Percentiles rank a stretch among this genome's conserved stretches.
phyloP scores from a whole-genome alignment of 2,329 filamentous ascomycete species.

The Trichophyton simii region DNA sequence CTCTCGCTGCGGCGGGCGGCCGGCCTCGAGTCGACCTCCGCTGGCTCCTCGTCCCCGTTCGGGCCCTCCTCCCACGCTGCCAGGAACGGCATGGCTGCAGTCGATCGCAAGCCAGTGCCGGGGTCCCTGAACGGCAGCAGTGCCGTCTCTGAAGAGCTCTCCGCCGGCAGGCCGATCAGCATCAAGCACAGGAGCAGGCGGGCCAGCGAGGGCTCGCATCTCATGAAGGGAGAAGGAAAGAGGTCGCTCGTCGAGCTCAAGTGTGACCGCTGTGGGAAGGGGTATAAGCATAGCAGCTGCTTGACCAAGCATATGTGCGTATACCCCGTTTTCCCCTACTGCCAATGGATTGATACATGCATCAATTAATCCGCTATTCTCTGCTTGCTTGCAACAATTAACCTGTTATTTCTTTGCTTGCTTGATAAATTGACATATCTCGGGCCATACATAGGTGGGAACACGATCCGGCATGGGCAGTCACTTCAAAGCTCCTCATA shows the following conservation, averaged over 20 bases:
- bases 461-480: conserved; percentile 95
- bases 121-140: conserved; percentile 28
- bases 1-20: conserved; percentile 22
- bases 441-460: conserved; percentile 72
- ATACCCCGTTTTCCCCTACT: conserved; percentile 32
- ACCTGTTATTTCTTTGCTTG: no score
- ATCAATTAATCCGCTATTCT: conserved; percentile 11
- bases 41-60: conserved; percentile 30
- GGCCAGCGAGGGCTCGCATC: conserved; percentile 75
- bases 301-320: conserved; percentile 99
- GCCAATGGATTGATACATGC: conserved; percentile 12
- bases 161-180: conserved; percentile 30
- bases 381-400: neutral
- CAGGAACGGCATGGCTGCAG: conserved; percentile 19
- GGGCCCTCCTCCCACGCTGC: conserved; percentile 27
- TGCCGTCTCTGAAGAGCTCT: conserved; percentile 35
- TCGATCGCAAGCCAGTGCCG: conserved; percentile 27
- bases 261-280: conserved; percentile 97
- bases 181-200: conserved; percentile 46
- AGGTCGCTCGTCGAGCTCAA: conserved; percentile 76
- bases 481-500: conserved; percentile 93
- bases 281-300: conserved; percentile 99
- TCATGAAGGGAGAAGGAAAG: conserved; percentile 65
- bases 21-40: conserved; percentile 54
- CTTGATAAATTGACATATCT: conserved; percentile 19